Evolutionary conservation across 352 stramenopile species (phyloP), one percentile per base, ranked within the genome.

Genomic region (Pythium sukuiense): DNA sequence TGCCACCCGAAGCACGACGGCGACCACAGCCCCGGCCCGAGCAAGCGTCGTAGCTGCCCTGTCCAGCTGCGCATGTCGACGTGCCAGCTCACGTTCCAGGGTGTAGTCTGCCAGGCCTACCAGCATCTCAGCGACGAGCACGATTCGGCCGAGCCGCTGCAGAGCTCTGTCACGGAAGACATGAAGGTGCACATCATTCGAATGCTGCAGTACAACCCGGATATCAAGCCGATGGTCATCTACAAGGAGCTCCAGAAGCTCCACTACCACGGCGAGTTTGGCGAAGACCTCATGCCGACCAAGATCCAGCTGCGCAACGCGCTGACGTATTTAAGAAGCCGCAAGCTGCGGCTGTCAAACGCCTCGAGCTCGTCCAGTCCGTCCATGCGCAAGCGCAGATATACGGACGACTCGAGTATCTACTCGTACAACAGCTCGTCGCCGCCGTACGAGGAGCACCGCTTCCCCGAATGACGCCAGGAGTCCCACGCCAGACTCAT

Each of bases 251-350:
- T 92, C 33, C 69, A 75, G 53, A 61, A 64, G 50, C 67, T 92
- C 46, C 83, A 92, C 53, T 66, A 77, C 50, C 67, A 80, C 16
- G 76, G 81, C 14, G 67, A 59, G 6, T 92, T 92, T 60, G 80
- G 81, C n/a, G 69, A 76, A 41, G 81, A 90, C 65, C 81, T 88
- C 65, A 92, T 92, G 83, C 83, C 83, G 0, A 92, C 81, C 48
- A 92, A 92, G 67, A 92, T 90, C 59, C 83, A 92, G 68, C 71
- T 92, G 48, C 81, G 83, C 61, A 92, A 92, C 60, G 83, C 83
- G 20, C 71, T 92, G 45, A 92, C 83, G 37, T 92, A 92, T 82
- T 79, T 92, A 79, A 77, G 79, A 75, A 90, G 73, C 62, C 81
- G 83, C 41, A 90, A 89, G 63, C 71, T 89, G 55, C 60, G 87